Evolutionary conservation across 805 yeast species (phyloP).

Genomic region (Kazachstania martiniae): DNA sequence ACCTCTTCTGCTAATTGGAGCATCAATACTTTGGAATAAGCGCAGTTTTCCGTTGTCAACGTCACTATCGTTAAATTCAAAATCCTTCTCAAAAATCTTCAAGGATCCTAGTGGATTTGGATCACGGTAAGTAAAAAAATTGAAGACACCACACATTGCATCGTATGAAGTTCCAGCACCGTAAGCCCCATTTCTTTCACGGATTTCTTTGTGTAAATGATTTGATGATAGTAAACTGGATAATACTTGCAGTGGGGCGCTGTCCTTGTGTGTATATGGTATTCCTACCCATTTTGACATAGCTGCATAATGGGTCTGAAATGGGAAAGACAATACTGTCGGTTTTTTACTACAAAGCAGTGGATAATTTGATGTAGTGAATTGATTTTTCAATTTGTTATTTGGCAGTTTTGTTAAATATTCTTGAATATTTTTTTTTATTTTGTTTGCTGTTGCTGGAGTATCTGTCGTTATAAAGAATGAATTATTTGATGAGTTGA

Average conservation of each 20-base stretch:
- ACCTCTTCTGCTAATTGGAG: constrained; percentile 70
- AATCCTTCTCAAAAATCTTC: constrained; percentile 43
- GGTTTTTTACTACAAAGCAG: constrained; percentile 14
- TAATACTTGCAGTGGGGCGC: constrained; percentile 76
- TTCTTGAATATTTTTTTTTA: constrained; percentile 16
- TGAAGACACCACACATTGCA: constrained; percentile 68
- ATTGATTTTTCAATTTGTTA: neutral
- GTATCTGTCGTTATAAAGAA: constrained; percentile 52
- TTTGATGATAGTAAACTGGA: constrained; percentile 74
- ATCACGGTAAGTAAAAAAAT: constrained; percentile 86
- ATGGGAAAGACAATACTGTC: constrained; percentile 61
- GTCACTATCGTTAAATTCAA: constrained; percentile 41
- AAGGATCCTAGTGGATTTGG: constrained; percentile 74
- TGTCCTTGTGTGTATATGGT: constrained; percentile 56
- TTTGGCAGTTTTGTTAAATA: constrained; percentile 9
- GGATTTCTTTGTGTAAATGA: constrained; percentile 74
- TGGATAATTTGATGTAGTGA: constrained; percentile 4
- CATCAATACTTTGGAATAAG: constrained; percentile 83
- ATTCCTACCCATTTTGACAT: constrained; percentile 52
- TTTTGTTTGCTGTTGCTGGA: constrained; percentile 17
- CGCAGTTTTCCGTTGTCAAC: constrained; percentile 84
- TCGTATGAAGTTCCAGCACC: constrained; percentile 90
- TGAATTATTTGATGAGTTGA: constrained; percentile 31
- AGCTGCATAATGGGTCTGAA: constrained; percentile 80
- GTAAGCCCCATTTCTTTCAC: constrained; percentile 96